Base-by-base conservation (phyloP, 371 early-diverging fungal species). In the Rhizomucor miehei region DNA sequence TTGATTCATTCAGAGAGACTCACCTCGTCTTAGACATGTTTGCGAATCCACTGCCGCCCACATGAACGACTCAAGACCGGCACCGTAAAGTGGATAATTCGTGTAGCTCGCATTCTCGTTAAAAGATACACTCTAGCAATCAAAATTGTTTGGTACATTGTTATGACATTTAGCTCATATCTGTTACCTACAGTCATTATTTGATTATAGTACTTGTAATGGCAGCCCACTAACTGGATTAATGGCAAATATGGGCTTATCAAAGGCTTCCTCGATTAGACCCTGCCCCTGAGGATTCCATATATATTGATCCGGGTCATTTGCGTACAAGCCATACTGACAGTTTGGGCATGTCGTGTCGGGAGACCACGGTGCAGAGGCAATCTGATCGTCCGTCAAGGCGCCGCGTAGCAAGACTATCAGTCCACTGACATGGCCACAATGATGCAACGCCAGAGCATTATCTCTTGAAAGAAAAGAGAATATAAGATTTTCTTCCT, bases 251-350 rank as follows among this genome's bases (percentile, higher is more conserved):
- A 91, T 82, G 6, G 89, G 91, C 44, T 86, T 84, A 39, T 82
- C 77, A 56, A 79, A 84, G 8, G 48, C 55, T 24, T 79, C 55
- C 45, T 75, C 76, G 12, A 84, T 60, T 29, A 89, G 54, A 34
- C 71, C 71, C 48, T 77, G 79, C 2, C 86, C 91, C 82, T 88
- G 37, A 10, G 86, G 84, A 49, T 91, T 91, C 91, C 91, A 91
- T n/a, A 57, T 36, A 51, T 88, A 79, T 46, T 52, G 59, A 36
- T 67, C 46, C 1, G 75, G 21, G 9, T 75, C 62, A 40, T 81
- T 74, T 10, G 84, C 83, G 65, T 89, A 89, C 4, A 89, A 67
- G 12, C 88, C 89, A 71, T 72, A 88, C 51, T 84, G 66, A 50
- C 85, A 88, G 48, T 88, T 88, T 2, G 91, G 91, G 60, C 87